These are phyloP conservation scores for Yarrowia sp. DNA, from an alignment of 805 yeast species.

Conservation along the genomic window DNA sequence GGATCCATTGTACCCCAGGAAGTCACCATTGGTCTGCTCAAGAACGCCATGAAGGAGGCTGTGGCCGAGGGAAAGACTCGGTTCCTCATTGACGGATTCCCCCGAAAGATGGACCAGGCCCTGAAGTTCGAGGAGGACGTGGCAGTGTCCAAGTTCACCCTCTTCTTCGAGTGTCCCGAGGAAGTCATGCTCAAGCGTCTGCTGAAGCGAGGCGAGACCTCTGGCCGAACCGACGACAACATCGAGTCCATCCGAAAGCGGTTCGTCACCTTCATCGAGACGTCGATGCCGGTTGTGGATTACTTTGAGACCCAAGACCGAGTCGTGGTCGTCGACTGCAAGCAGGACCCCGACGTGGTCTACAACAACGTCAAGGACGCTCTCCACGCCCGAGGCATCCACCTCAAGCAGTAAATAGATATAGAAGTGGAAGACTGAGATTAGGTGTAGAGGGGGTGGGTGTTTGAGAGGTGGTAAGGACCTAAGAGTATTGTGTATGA, in stretches of 20 bases:
- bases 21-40: slow-evolving; percentile 82
- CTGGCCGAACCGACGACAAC: slow-evolving; percentile 94
- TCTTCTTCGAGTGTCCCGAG: slow-evolving; percentile 67
- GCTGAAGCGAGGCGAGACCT: slow-evolving; percentile 89
- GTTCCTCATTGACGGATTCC: slow-evolving; percentile 94
- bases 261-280: slow-evolving; percentile 56
- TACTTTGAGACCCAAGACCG: slow-evolving; percentile 51
- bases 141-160: slow-evolving; percentile 50
- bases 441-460: too few species aligned
- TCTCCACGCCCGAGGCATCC: slow-evolving; percentile 53
- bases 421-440: background rate
- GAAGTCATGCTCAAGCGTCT: slow-evolving; percentile 84
- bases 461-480: too few species aligned
- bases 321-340: slow-evolving; percentile 81
- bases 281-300: slow-evolving; percentile 36
- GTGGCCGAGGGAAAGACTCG: slow-evolving; percentile 60
- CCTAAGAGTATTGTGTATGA: too few species aligned
- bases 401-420: slow-evolving; percentile 23
- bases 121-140: slow-evolving; percentile 81
- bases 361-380: slow-evolving; percentile 72
- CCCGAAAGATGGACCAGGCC: slow-evolving; percentile 98
- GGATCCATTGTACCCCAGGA: slow-evolving; percentile 94
- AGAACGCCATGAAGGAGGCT: slow-evolving; percentile 71
- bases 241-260: slow-evolving; percentile 89
- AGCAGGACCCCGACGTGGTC: slow-evolving; percentile 80